A percentile compares a stretch with the other conserved stretches of the same genome.
Conservation (phyloP, 129 eudicot genomes). For the Solidago caesia region DNA sequence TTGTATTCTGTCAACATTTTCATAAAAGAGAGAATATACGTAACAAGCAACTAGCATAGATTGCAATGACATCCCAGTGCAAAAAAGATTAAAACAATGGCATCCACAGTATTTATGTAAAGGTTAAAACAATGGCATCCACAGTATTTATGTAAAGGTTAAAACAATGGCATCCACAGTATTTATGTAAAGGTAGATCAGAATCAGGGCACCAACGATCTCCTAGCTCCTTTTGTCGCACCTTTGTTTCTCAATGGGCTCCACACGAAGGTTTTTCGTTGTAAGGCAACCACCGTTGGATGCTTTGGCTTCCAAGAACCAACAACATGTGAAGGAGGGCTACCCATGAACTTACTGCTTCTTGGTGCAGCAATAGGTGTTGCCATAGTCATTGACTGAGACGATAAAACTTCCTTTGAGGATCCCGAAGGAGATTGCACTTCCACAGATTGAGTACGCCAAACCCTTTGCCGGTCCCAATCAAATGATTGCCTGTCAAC, state of each 20-base stretch:
- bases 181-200: too few species aligned
- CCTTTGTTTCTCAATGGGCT: too few species aligned
- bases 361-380: constrained; percentile 51
- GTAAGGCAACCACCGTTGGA: constrained; percentile 77
- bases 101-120: too few species aligned
- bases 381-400: constrained; percentile 30
- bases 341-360: constrained; percentile 82
- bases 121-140: too few species aligned
- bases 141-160: too few species aligned
- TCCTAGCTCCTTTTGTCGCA: too few species aligned
- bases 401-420: constrained; percentile 10
- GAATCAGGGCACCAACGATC: constrained; percentile 38
- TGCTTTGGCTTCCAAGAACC: constrained; percentile 92
- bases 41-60: constrained; percentile 4
- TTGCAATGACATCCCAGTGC: neutral
- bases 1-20: neutral
- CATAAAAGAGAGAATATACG: neutral
- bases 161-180: too few species aligned
- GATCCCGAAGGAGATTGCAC: constrained; percentile 49
- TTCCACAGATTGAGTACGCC: constrained; percentile 55
- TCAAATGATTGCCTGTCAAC: constrained; percentile 53
- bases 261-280: constrained; percentile 74
- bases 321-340: constrained; percentile 55
- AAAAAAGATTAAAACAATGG: neutral
- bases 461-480: too few species aligned